A percentile compares a stretch with the other conserved stretches of the same genome.
Evolutionary conservation across 495 filamentous ascomycete species (phyloP).

Genomic region (Durotheca rogersii): DNA sequence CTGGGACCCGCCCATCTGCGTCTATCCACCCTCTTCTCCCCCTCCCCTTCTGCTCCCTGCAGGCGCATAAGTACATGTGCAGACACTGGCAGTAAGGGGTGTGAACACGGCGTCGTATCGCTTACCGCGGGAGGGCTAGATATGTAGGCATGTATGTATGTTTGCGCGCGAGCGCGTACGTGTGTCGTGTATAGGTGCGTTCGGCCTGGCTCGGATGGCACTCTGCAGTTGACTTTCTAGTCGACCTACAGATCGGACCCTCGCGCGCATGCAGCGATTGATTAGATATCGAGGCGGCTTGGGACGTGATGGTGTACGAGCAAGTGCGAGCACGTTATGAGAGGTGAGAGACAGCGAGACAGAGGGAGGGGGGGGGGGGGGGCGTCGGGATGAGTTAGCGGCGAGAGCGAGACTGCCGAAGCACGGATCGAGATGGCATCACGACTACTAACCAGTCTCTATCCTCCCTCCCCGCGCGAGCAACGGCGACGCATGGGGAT

Average conservation of each 20-base stretch:
- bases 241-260: constrained; percentile 22
- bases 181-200: too few relatives aligned
- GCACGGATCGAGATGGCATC: neutral
- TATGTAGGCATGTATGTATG: too few relatives aligned
- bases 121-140: constrained; percentile 23
- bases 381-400: neutral
- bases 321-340: too few relatives aligned
- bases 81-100: constrained; percentile 15
- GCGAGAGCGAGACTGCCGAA: neutral
- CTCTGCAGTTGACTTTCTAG: constrained; percentile 25
- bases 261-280: constrained; percentile 29
- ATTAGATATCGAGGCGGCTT: constrained; percentile 27
- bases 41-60: neutral
- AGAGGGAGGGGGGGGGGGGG: neutral
- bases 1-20: constrained; percentile 23
- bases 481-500: neutral
- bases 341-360: too few relatives aligned
- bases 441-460: neutral
- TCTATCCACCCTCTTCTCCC: constrained; percentile 13
- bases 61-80: constrained; percentile 1
- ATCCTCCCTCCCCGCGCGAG: neutral
- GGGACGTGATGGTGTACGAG: constrained; percentile 28
- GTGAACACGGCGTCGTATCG: constrained; percentile 21
- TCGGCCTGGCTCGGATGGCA: constrained; percentile 18
- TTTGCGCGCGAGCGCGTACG: too few relatives aligned